Percentiles rank a stretch among this genome's conserved stretches.
Evolutionary conservation across 805 yeast species (phyloP).

Genomic region (Candida boidinii): DNA sequence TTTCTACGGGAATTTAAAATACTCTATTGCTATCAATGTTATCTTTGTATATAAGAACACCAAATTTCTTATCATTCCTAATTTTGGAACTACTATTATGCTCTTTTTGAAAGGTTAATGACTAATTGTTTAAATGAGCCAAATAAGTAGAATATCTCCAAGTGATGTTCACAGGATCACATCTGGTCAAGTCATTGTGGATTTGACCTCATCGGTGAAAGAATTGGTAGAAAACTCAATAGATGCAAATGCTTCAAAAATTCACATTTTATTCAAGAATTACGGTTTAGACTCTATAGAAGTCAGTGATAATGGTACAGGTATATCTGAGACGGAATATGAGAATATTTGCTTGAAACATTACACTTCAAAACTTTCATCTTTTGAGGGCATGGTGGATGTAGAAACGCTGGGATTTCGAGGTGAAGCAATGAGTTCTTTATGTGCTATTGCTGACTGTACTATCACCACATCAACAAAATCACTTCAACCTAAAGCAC

Average conservation of each 20-base stretch:
- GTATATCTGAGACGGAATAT: conserved; percentile 47
- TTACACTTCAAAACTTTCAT: conserved; percentile 55
- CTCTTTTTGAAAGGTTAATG: too few relatives aligned
- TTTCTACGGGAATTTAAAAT: too few relatives aligned
- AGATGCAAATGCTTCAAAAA: conserved; percentile 64
- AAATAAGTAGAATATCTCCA: background rate
- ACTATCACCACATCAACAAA: conserved; percentile 40
- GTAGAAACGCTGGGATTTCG: conserved; percentile 64
- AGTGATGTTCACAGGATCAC: conserved; percentile 74
- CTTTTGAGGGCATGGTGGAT: conserved; percentile 43
- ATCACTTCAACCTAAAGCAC: conserved; percentile 46
- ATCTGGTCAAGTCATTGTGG: conserved; percentile 89
- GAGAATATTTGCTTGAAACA: conserved; percentile 49
- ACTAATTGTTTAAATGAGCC: conserved; percentile 12
- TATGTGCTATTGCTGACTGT: conserved; percentile 48
- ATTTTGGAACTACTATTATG: too few relatives aligned
- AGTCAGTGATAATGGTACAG: conserved; percentile 60
- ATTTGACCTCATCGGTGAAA: conserved; percentile 67
- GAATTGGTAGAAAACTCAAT: conserved; percentile 82
- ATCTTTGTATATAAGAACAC: too few relatives aligned
- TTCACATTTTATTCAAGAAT: conserved; percentile 61
- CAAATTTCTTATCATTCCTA: too few relatives aligned
- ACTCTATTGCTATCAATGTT: too few relatives aligned
- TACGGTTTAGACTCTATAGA: conserved; percentile 70
- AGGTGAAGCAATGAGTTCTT: conserved; percentile 73